phyloP scores from a whole-genome alignment of 768 basidiomycete species.

The Mycena filopes region DNA sequence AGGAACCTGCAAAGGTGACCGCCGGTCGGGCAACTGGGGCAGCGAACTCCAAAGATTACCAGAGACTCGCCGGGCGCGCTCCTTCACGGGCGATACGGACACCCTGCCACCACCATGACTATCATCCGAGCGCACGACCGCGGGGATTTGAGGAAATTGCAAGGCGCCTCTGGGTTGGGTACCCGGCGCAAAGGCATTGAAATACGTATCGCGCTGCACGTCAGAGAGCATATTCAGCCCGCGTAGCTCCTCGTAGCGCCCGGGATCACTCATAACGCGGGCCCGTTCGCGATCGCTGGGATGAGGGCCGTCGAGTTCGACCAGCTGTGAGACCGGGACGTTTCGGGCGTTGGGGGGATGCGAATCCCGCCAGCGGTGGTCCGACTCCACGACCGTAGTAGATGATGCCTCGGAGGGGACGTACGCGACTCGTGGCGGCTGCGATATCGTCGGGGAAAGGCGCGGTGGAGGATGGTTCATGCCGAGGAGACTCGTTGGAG shows the following conservation, averaged over 20 bases:
- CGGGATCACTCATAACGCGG: slow-evolving; percentile 18
- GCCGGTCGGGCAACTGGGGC: slow-evolving; percentile 17
- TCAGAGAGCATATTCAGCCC: slow-evolving; percentile 27
- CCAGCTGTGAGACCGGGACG: slow-evolving; percentile 30
- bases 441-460: not conserved
- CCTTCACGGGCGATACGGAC: not conserved
- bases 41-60: slow-evolving; percentile 26
- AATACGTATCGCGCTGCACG: slow-evolving; percentile 21
- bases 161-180: not conserved
- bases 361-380: slow-evolving; percentile 14
- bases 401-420: slow-evolving; percentile 27
- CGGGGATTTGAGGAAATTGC: slow-evolving; percentile 10
- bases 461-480: not conserved
- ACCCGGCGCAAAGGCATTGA: slow-evolving; percentile 23
- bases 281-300: slow-evolving; percentile 7
- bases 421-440: slow-evolving; percentile 14
- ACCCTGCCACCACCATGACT: slow-evolving; percentile 1
- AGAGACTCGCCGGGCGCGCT: slow-evolving; percentile 15
- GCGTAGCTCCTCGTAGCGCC: slow-evolving; percentile 30
- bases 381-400: slow-evolving; percentile 23
- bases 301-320: slow-evolving; percentile 20
- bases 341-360: slow-evolving; percentile 1
- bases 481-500: not conserved
- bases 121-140: slow-evolving; percentile 31
- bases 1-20: slow-evolving; percentile 16